Conservation (phyloP, 768 basidiomycete genomes). For the Tulasnella sp. region DNA sequence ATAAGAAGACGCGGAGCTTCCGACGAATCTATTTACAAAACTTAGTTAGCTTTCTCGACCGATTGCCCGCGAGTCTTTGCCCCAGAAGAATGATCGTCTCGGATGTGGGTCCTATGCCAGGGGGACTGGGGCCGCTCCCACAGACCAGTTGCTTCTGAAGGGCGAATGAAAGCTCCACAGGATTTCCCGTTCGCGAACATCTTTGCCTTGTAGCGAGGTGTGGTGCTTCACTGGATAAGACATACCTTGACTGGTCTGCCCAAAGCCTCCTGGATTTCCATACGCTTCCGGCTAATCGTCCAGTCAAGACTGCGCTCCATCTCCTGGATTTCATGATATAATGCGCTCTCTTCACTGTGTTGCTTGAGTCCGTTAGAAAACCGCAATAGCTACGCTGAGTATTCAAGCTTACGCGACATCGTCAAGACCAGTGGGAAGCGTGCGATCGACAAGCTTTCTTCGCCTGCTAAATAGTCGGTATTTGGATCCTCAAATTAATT, state of each 20-base stretch:
- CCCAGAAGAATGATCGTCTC: not conserved
- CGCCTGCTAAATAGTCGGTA: not conserved
- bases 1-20: slow-evolving; percentile 76
- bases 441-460: slow-evolving; percentile 14
- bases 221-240: slow-evolving; percentile 18
- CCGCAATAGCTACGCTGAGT: not conserved
- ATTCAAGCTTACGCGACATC: slow-evolving; percentile 12
- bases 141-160: not conserved
- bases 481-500: not conserved
- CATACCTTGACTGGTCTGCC: slow-evolving; percentile 61
- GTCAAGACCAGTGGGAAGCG: slow-evolving; percentile 12
- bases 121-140: not conserved
- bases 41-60: not conserved
- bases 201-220: not conserved
- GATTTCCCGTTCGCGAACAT: not conserved
- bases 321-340: slow-evolving; percentile 78
- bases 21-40: slow-evolving; percentile 54
- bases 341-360: slow-evolving; percentile 28
- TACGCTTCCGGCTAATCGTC: slow-evolving; percentile 85
- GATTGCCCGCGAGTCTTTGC: not conserved
- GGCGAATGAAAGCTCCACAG: not conserved
- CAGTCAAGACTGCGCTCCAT: slow-evolving; percentile 91
- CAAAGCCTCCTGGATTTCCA: slow-evolving; percentile 86
- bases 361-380: not conserved
- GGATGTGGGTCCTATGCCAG: not conserved